phyloP scores from a whole-genome alignment of 495 filamentous ascomycete species.

The Clohesyomyces aquaticus region DNA sequence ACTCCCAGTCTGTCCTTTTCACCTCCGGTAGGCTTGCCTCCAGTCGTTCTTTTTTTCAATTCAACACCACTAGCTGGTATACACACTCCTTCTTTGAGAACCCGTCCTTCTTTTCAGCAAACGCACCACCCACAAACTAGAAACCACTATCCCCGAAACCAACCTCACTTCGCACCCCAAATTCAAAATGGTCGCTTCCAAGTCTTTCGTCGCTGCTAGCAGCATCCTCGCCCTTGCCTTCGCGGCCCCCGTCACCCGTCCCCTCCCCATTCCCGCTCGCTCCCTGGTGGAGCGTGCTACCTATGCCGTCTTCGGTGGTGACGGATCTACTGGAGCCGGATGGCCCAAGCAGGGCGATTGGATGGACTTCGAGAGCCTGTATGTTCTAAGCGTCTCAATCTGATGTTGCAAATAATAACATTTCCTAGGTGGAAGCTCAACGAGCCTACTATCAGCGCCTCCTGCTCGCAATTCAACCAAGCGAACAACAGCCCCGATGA shows the following conservation, averaged over 20 bases:
- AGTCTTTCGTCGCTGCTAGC: slow-evolving; percentile 40
- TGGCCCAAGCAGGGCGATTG: slow-evolving; percentile 40
- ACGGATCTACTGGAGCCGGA: slow-evolving; percentile 29
- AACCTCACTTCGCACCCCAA: slow-evolving; percentile 3
- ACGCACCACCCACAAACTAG: slow-evolving; percentile 7
- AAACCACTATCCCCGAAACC: not conserved
- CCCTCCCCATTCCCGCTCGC: slow-evolving; percentile 14
- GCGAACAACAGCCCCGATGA: slow-evolving; percentile 68
- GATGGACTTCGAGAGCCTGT: slow-evolving; percentile 39
- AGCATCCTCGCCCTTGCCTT: slow-evolving; percentile 30
- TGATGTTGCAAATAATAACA: not conserved
- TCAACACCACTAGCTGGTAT: slow-evolving; percentile 12
- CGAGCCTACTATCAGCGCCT: slow-evolving; percentile 48
- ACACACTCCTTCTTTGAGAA: slow-evolving; percentile 20
- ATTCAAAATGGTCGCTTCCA: slow-evolving; percentile 34
- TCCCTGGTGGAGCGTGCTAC: slow-evolving; percentile 30
- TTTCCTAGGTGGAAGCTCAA: slow-evolving; percentile 40
- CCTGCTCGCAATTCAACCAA: slow-evolving; percentile 51
- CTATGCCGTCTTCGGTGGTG: slow-evolving; percentile 36
- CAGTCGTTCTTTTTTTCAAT: slow-evolving; percentile 18
- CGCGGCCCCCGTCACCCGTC: slow-evolving; percentile 29
- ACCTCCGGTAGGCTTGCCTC: slow-evolving; percentile 17
- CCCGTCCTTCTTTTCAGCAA: slow-evolving; percentile 1
- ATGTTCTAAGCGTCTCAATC: slow-evolving; percentile 16
- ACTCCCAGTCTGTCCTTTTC: not conserved